These are phyloP conservation scores for Pilatotrama ljubarskyi DNA, from an alignment of 768 basidiomycete species.

Conservation along the genomic window DNA sequence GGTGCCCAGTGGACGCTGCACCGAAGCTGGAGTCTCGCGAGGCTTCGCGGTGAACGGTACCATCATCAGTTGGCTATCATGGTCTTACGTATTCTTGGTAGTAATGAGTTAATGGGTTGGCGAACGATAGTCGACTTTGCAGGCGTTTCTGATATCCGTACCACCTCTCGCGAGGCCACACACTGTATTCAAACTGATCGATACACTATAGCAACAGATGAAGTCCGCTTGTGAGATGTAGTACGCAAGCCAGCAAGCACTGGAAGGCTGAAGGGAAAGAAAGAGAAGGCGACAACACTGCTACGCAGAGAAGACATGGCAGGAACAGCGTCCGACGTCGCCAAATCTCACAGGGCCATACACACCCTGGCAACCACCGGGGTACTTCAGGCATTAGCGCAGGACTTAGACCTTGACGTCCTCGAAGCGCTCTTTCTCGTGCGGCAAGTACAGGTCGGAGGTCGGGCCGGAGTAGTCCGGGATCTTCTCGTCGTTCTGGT, in stretches of 20 bases:
- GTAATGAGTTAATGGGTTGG: no score
- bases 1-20: no score
- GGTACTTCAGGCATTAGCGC: neutral
- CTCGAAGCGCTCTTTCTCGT: conserved; percentile 32
- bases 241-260: neutral
- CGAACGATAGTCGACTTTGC: no score
- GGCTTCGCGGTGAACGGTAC: no score
- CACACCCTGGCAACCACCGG: neutral
- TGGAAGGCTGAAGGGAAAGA: neutral
- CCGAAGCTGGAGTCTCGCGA: no score
- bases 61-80: no score
- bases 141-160: no score
- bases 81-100: no score
- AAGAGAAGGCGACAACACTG: conserved; percentile 7
- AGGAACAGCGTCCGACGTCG: neutral
- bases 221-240: conserved; percentile 2
- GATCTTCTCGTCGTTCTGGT: conserved; percentile 38
- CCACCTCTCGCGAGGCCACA: no score
- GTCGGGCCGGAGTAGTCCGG: conserved; percentile 29
- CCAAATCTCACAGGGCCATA: neutral
- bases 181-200: neutral
- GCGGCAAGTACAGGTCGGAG: conserved; percentile 24
- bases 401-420: conserved; percentile 24
- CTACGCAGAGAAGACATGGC: neutral
- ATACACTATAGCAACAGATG: neutral